A percentile compares a stretch with the other conserved stretches of the same genome.
Evolutionary conservation across 805 yeast genomes (phyloP).

Genomic region (Ascoidea rubescens): DNA sequence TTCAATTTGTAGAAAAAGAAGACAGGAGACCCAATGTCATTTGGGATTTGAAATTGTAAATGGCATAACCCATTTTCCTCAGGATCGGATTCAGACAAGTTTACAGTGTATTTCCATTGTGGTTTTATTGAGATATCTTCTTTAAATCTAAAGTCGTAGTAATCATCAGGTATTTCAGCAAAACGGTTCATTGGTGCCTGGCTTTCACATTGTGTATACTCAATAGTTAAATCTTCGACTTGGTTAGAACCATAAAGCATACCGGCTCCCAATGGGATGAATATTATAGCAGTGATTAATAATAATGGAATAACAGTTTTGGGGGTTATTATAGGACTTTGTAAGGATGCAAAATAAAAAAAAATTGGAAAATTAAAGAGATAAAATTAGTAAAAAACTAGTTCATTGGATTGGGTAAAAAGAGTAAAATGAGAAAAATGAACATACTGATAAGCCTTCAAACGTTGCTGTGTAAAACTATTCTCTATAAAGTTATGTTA

Average conservation of each 20-base stretch:
- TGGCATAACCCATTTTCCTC: conserved; percentile 36
- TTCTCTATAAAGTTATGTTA: conserved; percentile 24
- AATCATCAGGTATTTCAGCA: conserved; percentile 41
- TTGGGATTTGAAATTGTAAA: conserved; percentile 60
- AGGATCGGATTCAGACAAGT: conserved; percentile 25
- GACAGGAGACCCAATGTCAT: conserved; percentile 53
- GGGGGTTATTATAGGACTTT: conserved; percentile 73
- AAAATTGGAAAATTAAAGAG: neutral
- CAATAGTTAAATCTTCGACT: conserved; percentile 61
- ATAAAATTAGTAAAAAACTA: neutral
- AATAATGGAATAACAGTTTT: conserved; percentile 80
- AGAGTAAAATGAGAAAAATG: neutral
- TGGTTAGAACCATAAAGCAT: conserved; percentile 63
- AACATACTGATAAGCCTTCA: conserved; percentile 40
- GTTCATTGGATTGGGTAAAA: neutral
- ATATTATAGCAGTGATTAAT: conserved; percentile 57
- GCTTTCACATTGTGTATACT: conserved; percentile 58
- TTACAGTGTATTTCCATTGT: conserved; percentile 46
- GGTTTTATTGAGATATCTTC: conserved; percentile 29
- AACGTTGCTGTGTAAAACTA: conserved; percentile 62
- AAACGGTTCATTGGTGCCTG: conserved; percentile 31
- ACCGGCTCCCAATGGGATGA: conserved; percentile 86
- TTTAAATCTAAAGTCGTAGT: conserved; percentile 49
- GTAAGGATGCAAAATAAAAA: neutral
- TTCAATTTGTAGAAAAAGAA: conserved; percentile 77